Base-by-base conservation (phyloP, 1,284 basidiomycete species). In the Heterobasidion parviporum region DNA sequence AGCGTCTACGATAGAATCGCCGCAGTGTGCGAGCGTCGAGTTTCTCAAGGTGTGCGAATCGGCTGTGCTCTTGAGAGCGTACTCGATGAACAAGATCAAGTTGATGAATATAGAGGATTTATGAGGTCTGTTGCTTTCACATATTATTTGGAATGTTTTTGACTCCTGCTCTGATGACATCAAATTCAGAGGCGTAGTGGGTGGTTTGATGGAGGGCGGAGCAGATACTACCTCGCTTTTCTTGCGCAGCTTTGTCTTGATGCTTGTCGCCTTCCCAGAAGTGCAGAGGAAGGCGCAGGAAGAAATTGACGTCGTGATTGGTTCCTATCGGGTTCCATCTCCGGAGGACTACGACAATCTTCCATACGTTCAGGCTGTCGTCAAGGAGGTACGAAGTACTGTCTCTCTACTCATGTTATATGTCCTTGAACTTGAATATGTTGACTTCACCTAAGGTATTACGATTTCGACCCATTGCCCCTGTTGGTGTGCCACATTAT, bases 221-320 rank as follows among this genome's bases (percentile, higher is more conserved):
- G 63, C 64, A 8, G 68, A 70, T 54, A 69, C 68, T 6, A 69
- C 65, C 10, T 57, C 62, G 12, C 59, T 63, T 1, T 63, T 60
- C 50, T 46, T 72, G 9, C 63, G 64, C 41, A 63, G 62, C 2
- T 63, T 72, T 46, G 57, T 73, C 16, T 61, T 72, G 15, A 61
- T 66, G 6, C 63, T 72, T 63, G 59, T 67, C 5, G 56, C 59
- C 16, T 62, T 68, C 54, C 73, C 71, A 2, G 64, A 70, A 14
- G 60, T 62, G 26, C 67, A 69, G 52, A 36, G 58, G 36, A 66
- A 67, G 35, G 72, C 72, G 1, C 68, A 68, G 38, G 65, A 60
- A 49, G 72, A 76, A 60, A 59, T 76, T 18, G 73, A 75, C 58
- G 56, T 53, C 16, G 67, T 74, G 10, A 61, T 74, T 41, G 72